Percentiles rank a stretch among this genome's conserved stretches.
These are phyloP conservation scores for Diaporthe vexans DNA, from an alignment of 2,329 filamentous ascomycete species.

Conservation along the genomic window DNA sequence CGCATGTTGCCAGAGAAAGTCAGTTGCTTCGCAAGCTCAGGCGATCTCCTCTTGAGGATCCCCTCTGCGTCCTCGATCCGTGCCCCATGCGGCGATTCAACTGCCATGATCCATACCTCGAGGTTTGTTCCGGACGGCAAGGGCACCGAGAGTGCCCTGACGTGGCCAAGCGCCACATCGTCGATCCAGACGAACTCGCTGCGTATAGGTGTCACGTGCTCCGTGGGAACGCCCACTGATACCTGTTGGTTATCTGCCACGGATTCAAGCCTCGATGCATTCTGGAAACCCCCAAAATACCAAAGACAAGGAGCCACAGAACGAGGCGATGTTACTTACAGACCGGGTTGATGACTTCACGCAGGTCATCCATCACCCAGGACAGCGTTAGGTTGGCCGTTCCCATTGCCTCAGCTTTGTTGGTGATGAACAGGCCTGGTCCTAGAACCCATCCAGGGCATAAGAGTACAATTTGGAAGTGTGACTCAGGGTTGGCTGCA, in stretches of 20 bases:
- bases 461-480: constrained; percentile 27
- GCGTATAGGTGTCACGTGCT: constrained; percentile 11
- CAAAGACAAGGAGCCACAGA: too few species aligned
- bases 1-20: constrained; percentile 15
- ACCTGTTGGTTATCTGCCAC: too few species aligned
- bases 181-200: constrained; percentile 21
- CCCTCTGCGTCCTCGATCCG: background rate
- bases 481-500: constrained; percentile 24
- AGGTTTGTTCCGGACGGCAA: constrained; percentile 6
- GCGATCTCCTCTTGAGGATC: constrained; percentile 28
- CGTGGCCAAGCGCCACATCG: constrained; percentile 25
- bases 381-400: constrained; percentile 21
- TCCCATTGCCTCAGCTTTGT: constrained; percentile 4
- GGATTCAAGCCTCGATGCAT: too few species aligned
- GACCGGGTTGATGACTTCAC: background rate
- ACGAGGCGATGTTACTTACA: too few species aligned
- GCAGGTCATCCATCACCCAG: constrained; percentile 21
- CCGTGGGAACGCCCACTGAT: background rate
- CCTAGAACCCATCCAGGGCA: constrained; percentile 32
- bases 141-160: constrained; percentile 17
- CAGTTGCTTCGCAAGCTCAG: constrained; percentile 28
- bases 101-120: constrained; percentile 20
- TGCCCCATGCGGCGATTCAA: background rate
- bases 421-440: constrained; percentile 14
- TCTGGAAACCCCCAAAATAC: too few species aligned